Conservation (phyloP, 257 asterid species). For the Echites panduratus region DNA sequence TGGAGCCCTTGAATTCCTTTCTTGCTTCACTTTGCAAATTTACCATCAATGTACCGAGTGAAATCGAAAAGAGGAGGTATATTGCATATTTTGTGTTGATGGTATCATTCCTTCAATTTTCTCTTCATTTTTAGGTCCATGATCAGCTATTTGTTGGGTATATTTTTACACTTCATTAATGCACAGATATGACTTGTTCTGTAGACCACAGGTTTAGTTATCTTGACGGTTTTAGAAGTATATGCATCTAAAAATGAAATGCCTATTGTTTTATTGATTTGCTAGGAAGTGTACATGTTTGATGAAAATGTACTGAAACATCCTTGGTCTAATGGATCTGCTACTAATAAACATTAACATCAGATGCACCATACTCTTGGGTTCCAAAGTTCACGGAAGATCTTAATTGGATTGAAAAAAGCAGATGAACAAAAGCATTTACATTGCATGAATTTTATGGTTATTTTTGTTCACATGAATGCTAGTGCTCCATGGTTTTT, state of each 20-base stretch:
- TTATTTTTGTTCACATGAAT: background rate
- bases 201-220: background rate
- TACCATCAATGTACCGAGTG: constrained; percentile 77
- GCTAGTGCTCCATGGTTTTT: background rate
- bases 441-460: background rate
- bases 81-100: constrained; percentile 1
- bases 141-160: background rate
- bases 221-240: background rate
- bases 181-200: background rate
- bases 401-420: background rate
- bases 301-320: background rate
- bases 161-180: background rate
- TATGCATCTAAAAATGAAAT: background rate
- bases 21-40: constrained; percentile 98
- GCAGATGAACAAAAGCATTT: background rate
- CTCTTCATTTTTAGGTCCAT: background rate
- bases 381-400: background rate
- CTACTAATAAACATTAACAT: background rate
- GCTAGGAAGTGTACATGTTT: background rate
- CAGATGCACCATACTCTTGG: background rate
- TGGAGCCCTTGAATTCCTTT: constrained; percentile 92
- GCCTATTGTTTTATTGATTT: background rate
- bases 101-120: background rate
- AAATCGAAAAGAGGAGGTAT: constrained; percentile 84
- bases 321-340: background rate